Evolutionary conservation across 108 stramenopile genomes (phyloP).

Genomic region (Cyclostephanos tholiformis): DNA sequence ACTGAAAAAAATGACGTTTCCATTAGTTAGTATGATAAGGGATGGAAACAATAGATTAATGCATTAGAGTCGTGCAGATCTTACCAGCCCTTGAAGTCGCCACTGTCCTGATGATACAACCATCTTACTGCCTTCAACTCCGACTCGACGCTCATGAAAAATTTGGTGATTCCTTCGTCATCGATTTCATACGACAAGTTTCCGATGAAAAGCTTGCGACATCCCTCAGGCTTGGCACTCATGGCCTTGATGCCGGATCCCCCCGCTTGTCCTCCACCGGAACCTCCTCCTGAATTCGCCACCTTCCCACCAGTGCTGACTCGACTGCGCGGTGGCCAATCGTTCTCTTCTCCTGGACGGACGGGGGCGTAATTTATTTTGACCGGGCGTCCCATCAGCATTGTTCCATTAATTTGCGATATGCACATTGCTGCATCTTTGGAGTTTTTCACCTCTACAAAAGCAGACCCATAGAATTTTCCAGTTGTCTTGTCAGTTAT

Average conservation of each 20-base stretch:
- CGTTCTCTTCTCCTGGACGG: conserved; percentile 68
- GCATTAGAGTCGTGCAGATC: conserved; percentile 11
- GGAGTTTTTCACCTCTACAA: conserved; percentile 75
- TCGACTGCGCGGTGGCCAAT: conserved; percentile 74
- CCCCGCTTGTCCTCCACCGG: conserved; percentile 77
- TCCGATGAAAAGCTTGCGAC: conserved; percentile 89
- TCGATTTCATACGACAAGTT: conserved; percentile 95
- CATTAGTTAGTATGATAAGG: neutral
- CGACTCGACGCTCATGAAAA: conserved; percentile 87
- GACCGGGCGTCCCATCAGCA: conserved; percentile 90
- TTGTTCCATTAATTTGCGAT: conserved; percentile 63
- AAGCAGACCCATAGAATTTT: conserved; percentile 85
- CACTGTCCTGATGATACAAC: conserved; percentile 90
- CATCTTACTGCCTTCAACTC: conserved; percentile 92
- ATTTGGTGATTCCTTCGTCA: conserved; percentile 89
- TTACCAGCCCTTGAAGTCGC: conserved; percentile 93
- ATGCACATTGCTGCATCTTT: conserved; percentile 72
- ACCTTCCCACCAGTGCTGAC: conserved; percentile 63
- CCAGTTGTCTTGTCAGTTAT: conserved; percentile 86
- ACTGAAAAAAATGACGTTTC: conserved; percentile 8
- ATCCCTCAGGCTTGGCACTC: conserved; percentile 86
- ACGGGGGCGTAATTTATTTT: conserved; percentile 93
- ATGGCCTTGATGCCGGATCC: conserved; percentile 79
- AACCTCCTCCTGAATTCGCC: conserved; percentile 53
- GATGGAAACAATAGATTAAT: conserved; percentile 1